phyloP scores from a whole-genome alignment of 2,329 filamentous ascomycete species.

The Rugonectria rugulosa region DNA sequence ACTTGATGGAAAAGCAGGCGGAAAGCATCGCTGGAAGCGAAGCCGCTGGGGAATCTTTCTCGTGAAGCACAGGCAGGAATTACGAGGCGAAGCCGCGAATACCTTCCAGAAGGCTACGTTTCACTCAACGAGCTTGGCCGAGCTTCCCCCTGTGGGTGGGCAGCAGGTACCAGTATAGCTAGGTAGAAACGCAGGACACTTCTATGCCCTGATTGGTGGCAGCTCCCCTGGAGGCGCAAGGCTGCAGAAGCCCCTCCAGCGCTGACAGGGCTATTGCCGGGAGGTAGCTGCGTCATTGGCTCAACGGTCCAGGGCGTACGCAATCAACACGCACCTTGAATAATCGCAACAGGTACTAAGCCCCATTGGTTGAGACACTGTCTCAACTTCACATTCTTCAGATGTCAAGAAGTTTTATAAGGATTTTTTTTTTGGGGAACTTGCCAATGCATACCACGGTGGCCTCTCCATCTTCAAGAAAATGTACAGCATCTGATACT shows the following conservation, averaged over 20 bases:
- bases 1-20: conserved; percentile 17
- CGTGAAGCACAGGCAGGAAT: conserved; percentile 18
- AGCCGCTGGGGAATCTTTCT: conserved; percentile 16
- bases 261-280: conserved; percentile 13
- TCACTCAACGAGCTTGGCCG: conserved; percentile 19
- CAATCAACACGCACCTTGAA: conserved; percentile 8
- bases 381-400: too few species aligned
- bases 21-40: conserved; percentile 26
- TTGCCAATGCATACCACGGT: too few species aligned
- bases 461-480: too few species aligned
- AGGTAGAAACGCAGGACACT: conserved; percentile 15
- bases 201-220: conserved; percentile 30
- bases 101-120: conserved; percentile 41
- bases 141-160: conserved; percentile 26
- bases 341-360: conserved; percentile 2
- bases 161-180: conserved; percentile 22
- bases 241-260: conserved; percentile 37
- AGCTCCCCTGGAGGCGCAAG: conserved; percentile 33
- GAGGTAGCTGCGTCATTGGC: conserved; percentile 20
- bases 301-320: not conserved
- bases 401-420: too few species aligned
- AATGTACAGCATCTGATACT: too few species aligned
- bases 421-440: too few species aligned
- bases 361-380: not conserved
- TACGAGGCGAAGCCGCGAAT: conserved; percentile 27